Evolutionary conservation across 139 green algal species (phyloP).

Genomic region (Chlamydomonas applanata): DNA sequence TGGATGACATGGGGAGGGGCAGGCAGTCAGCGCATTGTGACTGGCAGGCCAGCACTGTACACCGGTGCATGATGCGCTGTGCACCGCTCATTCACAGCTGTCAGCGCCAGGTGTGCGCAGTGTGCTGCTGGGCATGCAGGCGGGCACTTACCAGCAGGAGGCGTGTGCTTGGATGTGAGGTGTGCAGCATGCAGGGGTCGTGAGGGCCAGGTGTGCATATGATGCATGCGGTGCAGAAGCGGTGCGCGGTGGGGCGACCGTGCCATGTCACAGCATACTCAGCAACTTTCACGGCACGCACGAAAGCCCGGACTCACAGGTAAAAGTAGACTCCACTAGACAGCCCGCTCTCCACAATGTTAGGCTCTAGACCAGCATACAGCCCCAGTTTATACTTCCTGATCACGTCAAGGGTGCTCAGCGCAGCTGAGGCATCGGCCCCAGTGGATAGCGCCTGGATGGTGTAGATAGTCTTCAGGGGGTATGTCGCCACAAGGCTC

Average conservation of each 20-base stretch:
- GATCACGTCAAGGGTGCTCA: slow-evolving; percentile 4
- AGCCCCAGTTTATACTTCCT: slow-evolving; percentile 15
- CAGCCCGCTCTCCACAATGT: slow-evolving; percentile 31
- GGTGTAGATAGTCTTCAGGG: slow-evolving; percentile 61
- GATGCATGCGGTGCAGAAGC: not conserved
- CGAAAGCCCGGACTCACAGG: slow-evolving; percentile 23
- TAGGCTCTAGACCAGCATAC: slow-evolving; percentile 20
- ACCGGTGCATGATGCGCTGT: no score
- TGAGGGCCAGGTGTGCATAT: not conserved
- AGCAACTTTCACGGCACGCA: not conserved
- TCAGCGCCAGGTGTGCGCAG: no score
- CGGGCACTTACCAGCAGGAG: no score
- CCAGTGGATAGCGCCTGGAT: slow-evolving; percentile 30
- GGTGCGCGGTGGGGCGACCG: no score
- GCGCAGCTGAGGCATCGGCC: not conserved
- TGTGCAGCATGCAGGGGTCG: not conserved
- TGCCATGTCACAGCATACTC: slow-evolving; percentile 3
- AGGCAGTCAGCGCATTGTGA: no score
- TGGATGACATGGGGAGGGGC: not conserved
- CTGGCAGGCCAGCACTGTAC: no score
- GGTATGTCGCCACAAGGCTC: slow-evolving; percentile 71
- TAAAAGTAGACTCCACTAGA: slow-evolving; percentile 39
- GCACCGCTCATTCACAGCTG: no score
- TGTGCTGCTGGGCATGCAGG: no score
- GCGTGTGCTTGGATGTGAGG: no score